Evolutionary conservation across 305 asterid species (phyloP).

Genomic region (Fraxinus ornus): DNA sequence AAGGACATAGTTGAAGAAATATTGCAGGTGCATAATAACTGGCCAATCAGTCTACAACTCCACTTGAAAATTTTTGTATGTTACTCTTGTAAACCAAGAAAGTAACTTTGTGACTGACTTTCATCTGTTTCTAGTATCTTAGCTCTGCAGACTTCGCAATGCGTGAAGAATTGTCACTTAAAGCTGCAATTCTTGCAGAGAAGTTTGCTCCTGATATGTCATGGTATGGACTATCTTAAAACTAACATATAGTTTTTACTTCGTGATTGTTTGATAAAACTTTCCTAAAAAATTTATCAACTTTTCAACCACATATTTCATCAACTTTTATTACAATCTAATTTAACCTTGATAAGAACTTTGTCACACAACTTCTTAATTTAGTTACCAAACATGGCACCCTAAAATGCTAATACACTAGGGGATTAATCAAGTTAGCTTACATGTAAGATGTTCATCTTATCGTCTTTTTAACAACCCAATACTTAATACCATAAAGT

Average conservation of each 20-base stretch:
- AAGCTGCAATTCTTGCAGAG: constrained; percentile 96
- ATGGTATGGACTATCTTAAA: constrained; percentile 55
- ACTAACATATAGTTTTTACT: constrained; percentile 11
- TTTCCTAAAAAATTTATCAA: not conserved
- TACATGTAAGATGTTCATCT: not conserved
- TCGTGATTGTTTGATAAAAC: not conserved
- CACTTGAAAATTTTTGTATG: not conserved
- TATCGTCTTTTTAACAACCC: not conserved
- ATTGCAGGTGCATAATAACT: constrained; percentile 60
- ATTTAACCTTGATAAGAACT: not conserved
- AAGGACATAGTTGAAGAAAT: constrained; percentile 99
- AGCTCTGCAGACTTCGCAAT: constrained; percentile 89
- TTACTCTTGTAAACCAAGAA: constrained; percentile 7
- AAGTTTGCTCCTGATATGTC: constrained; percentile 98
- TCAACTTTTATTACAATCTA: not conserved
- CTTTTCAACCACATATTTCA: not conserved
- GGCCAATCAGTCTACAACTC: not conserved
- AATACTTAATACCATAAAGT: not conserved
- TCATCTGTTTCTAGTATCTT: constrained; percentile 69
- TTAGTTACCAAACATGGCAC: constrained; percentile 1
- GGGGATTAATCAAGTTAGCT: not conserved
- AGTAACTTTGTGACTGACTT: constrained; percentile 26
- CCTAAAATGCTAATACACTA: not conserved
- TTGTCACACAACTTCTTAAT: not conserved
- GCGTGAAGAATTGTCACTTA: constrained; percentile 93